These are phyloP conservation scores for Gryganskiella cystojenkinii DNA, from an alignment of 192 early-diverging fungal species.

Conservation along the genomic window DNA sequence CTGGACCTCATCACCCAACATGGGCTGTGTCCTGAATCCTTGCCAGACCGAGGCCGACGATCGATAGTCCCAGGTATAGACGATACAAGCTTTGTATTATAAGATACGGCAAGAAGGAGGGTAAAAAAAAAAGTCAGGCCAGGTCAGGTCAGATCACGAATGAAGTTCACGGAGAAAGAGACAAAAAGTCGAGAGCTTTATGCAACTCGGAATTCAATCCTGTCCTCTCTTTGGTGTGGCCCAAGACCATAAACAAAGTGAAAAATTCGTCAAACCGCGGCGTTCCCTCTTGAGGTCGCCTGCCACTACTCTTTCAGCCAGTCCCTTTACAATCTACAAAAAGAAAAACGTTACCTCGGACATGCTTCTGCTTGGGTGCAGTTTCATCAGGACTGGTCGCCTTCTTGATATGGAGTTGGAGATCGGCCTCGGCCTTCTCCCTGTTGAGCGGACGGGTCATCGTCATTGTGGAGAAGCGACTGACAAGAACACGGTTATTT, in stretches of 20 bases:
- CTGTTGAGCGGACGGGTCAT: slow-evolving; percentile 67
- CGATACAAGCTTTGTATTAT: slow-evolving; percentile 84
- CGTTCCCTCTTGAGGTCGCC: neutral
- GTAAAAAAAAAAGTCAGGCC: slow-evolving; percentile 14
- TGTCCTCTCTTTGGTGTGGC: neutral
- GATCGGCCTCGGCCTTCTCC: slow-evolving; percentile 83
- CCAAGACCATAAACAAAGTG: neutral
- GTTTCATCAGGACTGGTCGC: slow-evolving; percentile 88
- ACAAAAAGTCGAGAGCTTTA: slow-evolving; percentile 1
- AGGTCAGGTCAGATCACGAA: neutral
- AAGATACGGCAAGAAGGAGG: slow-evolving; percentile 8
- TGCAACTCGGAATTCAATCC: neutral
- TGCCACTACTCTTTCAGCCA: too few species aligned
- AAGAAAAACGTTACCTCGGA: slow-evolving; percentile 69
- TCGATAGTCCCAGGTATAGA: slow-evolving; percentile 95
- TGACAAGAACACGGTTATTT: neutral
- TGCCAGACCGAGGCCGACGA: slow-evolving; percentile 86
- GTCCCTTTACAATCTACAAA: too few species aligned
- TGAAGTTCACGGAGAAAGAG: slow-evolving; percentile 11
- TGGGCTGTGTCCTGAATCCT: slow-evolving; percentile 82
- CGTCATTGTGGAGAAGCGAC: neutral
- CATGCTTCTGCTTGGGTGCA: slow-evolving; percentile 97
- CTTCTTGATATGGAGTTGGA: slow-evolving; percentile 88
- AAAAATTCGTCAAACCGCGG: neutral
- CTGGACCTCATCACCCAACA: slow-evolving; percentile 90